Percentiles rank a stretch among this genome's conserved stretches.
Conservation (phyloP, 305 asterid genomes). For the Ruellia speciosa region DNA sequence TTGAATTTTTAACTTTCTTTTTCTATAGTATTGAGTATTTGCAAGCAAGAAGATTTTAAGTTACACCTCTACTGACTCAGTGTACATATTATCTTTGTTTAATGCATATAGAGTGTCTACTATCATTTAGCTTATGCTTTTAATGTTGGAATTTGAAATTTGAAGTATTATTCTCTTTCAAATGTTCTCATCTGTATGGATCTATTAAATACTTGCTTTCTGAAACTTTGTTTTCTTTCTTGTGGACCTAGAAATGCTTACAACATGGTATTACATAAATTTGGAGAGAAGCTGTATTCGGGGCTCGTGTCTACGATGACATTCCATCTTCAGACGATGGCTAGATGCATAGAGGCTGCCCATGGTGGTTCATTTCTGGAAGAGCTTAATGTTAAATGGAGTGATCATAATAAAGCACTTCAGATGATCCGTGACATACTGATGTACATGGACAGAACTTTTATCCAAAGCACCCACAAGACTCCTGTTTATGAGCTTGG, state of each 20-base stretch:
- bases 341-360: constrained; percentile 43
- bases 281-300: constrained; percentile 52
- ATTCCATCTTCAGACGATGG: constrained; percentile 37
- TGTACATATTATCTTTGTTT: constrained; percentile 3
- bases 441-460: constrained; percentile 59
- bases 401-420: constrained; percentile 48
- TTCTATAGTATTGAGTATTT: neutral
- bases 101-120: constrained; percentile 5
- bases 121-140: neutral
- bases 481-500: constrained; percentile 57
- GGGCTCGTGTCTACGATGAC: constrained; percentile 52
- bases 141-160: neutral
- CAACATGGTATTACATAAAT: constrained; percentile 50
- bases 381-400: constrained; percentile 47
- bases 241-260: constrained; percentile 42
- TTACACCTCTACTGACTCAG: neutral
- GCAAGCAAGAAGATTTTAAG: neutral
- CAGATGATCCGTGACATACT: constrained; percentile 51
- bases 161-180: neutral
- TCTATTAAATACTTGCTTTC: constrained; percentile 4
- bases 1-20: neutral
- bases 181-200: constrained; percentile 1
- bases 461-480: constrained; percentile 36
- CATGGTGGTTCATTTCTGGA: constrained; percentile 44
- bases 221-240: constrained; percentile 19